Percentiles rank a stretch among this genome's conserved stretches.
Conservation (phyloP, 1,284 basidiomycete genomes). For the Trichosporon coremiiforme region DNA sequence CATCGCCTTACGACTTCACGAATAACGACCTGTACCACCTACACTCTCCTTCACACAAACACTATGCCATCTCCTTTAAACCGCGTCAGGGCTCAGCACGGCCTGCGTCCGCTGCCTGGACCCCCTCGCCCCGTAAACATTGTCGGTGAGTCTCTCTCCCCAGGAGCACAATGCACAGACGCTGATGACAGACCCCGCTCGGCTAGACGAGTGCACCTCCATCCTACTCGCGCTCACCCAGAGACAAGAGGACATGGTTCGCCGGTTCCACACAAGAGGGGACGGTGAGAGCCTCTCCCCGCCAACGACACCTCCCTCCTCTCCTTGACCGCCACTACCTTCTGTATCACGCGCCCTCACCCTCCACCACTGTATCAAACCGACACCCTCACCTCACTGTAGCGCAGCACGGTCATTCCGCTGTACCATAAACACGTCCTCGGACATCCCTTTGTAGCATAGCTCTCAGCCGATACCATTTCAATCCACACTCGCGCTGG, state of each 20-base stretch:
- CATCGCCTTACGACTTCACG: neutral
- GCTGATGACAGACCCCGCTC: neutral
- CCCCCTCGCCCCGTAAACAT: neutral
- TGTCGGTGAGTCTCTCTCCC: neutral
- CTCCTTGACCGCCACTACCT: neutral
- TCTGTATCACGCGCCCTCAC: too few relatives aligned
- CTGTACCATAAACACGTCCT: too few relatives aligned
- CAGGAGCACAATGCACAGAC: neutral
- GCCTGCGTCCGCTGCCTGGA: neutral
- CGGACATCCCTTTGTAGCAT: neutral
- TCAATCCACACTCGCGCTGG: neutral
- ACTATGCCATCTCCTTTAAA: neutral
- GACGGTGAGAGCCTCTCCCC: neutral
- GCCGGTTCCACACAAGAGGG: neutral
- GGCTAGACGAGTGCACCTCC: neutral
- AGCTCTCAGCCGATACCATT: neutral
- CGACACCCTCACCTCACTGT: neutral
- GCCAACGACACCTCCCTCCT: neutral
- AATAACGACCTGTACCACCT: neutral
- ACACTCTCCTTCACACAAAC: too few relatives aligned
- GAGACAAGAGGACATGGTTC: neutral
- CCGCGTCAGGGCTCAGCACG: neutral
- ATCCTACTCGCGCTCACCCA: neutral
- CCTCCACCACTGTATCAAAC: neutral
- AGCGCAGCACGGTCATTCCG: too few relatives aligned